Evolutionary conservation across 2,329 filamentous ascomycete genomes (phyloP).

Genomic region (Nothophoma quercina): DNA sequence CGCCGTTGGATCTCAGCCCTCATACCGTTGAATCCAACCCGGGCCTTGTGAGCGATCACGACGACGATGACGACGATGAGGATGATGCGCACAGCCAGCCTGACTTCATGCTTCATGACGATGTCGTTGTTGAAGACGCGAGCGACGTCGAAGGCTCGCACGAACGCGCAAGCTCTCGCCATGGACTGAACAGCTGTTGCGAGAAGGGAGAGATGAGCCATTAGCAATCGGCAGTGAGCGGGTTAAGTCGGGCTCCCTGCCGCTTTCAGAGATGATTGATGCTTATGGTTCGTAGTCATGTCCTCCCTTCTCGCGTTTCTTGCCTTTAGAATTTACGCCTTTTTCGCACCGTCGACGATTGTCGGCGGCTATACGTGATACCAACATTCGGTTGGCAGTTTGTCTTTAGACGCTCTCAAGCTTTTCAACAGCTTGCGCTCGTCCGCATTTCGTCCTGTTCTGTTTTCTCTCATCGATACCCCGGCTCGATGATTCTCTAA

Average conservation of each 20-base stretch:
- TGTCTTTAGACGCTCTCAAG: constrained; percentile 6
- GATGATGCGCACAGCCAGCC: constrained; percentile 48
- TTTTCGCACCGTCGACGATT: constrained; percentile 14
- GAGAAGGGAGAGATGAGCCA: constrained; percentile 47
- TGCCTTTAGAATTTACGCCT: constrained; percentile 17
- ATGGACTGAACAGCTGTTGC: constrained; percentile 43
- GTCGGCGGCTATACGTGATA: constrained; percentile 16
- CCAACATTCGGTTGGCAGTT: constrained; percentile 19
- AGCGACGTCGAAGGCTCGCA: constrained; percentile 49
- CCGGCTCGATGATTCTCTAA: constrained; percentile 22
- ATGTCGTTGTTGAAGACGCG: constrained; percentile 49
- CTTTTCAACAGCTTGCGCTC: constrained; percentile 9
- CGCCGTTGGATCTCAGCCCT: constrained; percentile 54
- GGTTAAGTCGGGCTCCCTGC: constrained; percentile 37
- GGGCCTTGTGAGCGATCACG: constrained; percentile 59
- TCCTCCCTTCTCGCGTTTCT: constrained; percentile 15
- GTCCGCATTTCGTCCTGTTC: constrained; percentile 19
- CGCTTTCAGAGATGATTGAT: constrained; percentile 34
- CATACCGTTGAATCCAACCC: constrained; percentile 59
- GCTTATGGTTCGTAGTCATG: constrained; percentile 18
- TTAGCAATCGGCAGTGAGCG: constrained; percentile 40
- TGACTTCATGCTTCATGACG: constrained; percentile 46
- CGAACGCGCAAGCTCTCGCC: constrained; percentile 42
- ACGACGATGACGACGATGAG: constrained; percentile 56
- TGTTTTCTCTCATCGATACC: constrained; percentile 20